phyloP scores from a whole-genome alignment of 495 filamentous ascomycete genomes.

The Coniosporium apollinis region DNA sequence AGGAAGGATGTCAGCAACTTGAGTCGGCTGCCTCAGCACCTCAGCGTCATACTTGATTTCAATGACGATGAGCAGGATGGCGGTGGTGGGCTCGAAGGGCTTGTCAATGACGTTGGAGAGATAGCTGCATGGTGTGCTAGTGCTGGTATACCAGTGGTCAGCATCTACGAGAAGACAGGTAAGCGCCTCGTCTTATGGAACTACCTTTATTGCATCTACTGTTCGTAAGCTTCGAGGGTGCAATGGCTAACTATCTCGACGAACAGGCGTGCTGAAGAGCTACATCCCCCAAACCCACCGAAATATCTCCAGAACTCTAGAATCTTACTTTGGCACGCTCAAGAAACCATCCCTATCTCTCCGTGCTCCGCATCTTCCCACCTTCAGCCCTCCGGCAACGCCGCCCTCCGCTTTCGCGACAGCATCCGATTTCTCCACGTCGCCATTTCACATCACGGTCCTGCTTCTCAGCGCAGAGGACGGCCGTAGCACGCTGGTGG shows the following conservation, averaged over 20 bases:
- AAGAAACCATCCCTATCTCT: conserved; percentile 54
- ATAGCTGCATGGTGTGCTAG: conserved; percentile 82
- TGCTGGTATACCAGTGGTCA: conserved; percentile 67
- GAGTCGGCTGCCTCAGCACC: conserved; percentile 56
- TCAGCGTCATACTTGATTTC: conserved; percentile 71
- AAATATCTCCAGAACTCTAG: conserved; percentile 53
- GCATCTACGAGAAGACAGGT: conserved; percentile 87
- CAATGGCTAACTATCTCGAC: not conserved
- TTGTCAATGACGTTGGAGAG: conserved; percentile 82
- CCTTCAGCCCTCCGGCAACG: conserved; percentile 27
- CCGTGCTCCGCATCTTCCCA: conserved; percentile 54
- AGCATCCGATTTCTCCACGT: conserved; percentile 8
- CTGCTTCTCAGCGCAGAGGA: conserved; percentile 80
- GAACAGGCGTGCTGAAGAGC: conserved; percentile 67
- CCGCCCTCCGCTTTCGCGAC: conserved; percentile 10
- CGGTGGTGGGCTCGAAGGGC: conserved; percentile 37
- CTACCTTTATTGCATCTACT: not conserved
- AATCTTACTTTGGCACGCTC: conserved; percentile 77
- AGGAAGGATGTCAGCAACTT: conserved; percentile 66
- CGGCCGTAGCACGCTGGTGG: conserved; percentile 81
- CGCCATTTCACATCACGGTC: conserved; percentile 44
- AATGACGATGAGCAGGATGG: conserved; percentile 41
- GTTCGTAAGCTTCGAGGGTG: not conserved
- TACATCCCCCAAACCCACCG: conserved; percentile 64
- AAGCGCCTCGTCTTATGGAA: no score